Evolutionary conservation across 805 yeast genomes (phyloP).

Genomic region (Grigorovia humatica): DNA sequence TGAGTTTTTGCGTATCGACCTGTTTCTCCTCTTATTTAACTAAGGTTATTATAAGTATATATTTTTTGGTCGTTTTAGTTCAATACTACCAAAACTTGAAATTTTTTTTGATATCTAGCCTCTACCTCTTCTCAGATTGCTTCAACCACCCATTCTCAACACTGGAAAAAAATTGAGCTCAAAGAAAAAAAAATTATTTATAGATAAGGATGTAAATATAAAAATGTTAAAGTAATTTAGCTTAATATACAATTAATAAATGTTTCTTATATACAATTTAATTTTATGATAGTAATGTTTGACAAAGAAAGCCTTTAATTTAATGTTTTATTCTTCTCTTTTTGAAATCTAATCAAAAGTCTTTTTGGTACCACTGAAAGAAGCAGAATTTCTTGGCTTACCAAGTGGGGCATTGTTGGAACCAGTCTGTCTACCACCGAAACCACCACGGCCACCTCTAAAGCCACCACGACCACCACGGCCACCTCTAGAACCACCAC

Average conservation of each 20-base stretch:
- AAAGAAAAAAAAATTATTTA: no score
- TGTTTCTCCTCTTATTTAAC: no score
- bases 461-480: slow-evolving; percentile 30
- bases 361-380: slow-evolving; percentile 77
- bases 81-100: no score
- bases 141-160: background rate
- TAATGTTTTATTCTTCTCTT: no score
- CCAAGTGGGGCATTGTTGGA: slow-evolving; percentile 55
- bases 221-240: background rate
- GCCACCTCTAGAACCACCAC: slow-evolving; percentile 25
- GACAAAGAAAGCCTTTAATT: no score
- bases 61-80: no score
- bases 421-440: slow-evolving; percentile 36
- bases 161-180: background rate
- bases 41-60: no score
- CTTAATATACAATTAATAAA: background rate
- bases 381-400: slow-evolving; percentile 34
- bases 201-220: background rate
- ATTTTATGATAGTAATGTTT: background rate
- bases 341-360: slow-evolving; percentile 80
- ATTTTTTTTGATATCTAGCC: no score
- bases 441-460: slow-evolving; percentile 30
- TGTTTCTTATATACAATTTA: background rate
- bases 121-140: no score
- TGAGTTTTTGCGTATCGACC: no score